phyloP scores from a whole-genome alignment of 2,329 filamentous ascomycete species.

The Byssothecium circinans region DNA sequence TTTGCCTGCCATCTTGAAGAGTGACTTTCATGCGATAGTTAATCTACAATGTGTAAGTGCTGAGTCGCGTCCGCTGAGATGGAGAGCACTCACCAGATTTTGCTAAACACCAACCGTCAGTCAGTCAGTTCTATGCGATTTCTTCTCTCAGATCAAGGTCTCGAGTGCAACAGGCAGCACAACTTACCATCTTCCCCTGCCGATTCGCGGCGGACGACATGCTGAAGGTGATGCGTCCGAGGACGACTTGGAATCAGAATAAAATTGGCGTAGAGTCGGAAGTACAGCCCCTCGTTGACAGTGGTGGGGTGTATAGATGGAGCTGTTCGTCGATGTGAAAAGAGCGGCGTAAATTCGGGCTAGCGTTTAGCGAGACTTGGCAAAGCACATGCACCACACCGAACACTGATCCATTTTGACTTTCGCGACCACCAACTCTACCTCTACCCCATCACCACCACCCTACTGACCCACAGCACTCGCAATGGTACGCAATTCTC shows the following conservation, averaged over 20 bases:
- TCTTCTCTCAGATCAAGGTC: constrained; percentile 44
- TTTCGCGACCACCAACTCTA: constrained; percentile 27
- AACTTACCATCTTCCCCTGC: constrained; percentile 98
- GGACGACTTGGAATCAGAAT: constrained; percentile 40
- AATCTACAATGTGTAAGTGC: constrained; percentile 63
- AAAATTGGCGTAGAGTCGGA: constrained; percentile 5
- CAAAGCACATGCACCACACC: constrained; percentile 21
- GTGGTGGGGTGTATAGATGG: constrained; percentile 25
- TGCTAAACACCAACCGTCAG: constrained; percentile 52
- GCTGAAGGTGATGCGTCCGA: constrained; percentile 44
- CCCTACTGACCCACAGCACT: constrained; percentile 43
- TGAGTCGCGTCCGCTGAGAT: constrained; percentile 12
- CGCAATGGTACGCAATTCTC: constrained; percentile 41
- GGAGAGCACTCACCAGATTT: constrained; percentile 61
- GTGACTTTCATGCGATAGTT: constrained; percentile 99
- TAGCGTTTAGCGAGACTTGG: neutral
- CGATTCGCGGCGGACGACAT: constrained; percentile 67
- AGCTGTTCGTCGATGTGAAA: constrained; percentile 26
- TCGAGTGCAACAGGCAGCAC: constrained; percentile 38
- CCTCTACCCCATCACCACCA: constrained; percentile 22
- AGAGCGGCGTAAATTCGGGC: too few species aligned
- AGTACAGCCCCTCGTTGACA: constrained; percentile 19
- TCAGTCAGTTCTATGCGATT: constrained; percentile 49
- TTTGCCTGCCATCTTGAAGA: constrained; percentile 90
- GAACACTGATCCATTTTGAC: constrained; percentile 20